Conservation (phyloP, 306 rosid genomes). For the Lotus japonicus region DNA sequence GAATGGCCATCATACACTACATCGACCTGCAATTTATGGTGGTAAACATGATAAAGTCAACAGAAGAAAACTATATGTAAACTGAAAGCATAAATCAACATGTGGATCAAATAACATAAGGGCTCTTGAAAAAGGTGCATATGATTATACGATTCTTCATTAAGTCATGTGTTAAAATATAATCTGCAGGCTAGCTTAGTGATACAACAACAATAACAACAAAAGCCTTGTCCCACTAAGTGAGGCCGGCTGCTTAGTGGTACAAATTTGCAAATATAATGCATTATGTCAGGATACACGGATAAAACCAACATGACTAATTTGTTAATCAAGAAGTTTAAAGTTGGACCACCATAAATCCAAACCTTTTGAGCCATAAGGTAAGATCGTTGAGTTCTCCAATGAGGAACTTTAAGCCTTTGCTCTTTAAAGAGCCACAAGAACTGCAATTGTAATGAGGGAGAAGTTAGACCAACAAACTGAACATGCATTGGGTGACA, state of each 20-base stretch:
- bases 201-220: too few relatives aligned
- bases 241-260: not conserved
- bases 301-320: not conserved
- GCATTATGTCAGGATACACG: not conserved
- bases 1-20: slow-evolving; percentile 31
- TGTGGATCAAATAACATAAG: not conserved
- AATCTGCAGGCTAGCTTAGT: not conserved
- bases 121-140: not conserved
- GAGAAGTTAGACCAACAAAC: not conserved
- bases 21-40: slow-evolving; percentile 49
- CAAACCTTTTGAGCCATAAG: slow-evolving; percentile 74
- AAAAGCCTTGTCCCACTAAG: too few relatives aligned
- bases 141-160: not conserved
- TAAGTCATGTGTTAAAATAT: not conserved
- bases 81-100: slow-evolving; percentile 14
- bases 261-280: not conserved
- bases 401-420: slow-evolving; percentile 74
- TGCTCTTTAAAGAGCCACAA: slow-evolving; percentile 91
- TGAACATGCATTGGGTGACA: not conserved
- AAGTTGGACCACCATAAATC: slow-evolving; percentile 14
- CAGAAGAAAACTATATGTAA: not conserved
- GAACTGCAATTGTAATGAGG: slow-evolving; percentile 53
- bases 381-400: slow-evolving; percentile 81
- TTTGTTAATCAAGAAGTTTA: not conserved
- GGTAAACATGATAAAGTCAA: not conserved